Percentiles rank a stretch among this genome's conserved stretches.
Evolutionary conservation across 176 grass and related monocot genomes (phyloP).

Genomic region (Avena eriantha): DNA sequence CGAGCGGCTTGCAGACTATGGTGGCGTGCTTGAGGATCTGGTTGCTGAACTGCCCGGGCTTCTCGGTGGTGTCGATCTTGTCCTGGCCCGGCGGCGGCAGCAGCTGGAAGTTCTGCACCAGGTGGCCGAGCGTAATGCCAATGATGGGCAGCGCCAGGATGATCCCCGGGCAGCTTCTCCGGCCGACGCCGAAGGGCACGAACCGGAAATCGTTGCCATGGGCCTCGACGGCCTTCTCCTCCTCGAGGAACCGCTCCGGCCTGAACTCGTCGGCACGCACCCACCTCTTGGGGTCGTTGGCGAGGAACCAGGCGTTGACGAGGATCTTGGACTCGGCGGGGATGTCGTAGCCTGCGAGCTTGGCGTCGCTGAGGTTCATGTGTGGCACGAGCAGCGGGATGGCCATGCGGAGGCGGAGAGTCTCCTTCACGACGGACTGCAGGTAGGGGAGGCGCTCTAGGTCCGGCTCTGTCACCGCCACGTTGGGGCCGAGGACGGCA

Average conservation of each 20-base stretch:
- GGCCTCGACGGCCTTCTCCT: constrained; percentile 82
- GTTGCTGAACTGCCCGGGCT: constrained; percentile 97
- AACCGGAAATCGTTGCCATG: constrained; percentile 94
- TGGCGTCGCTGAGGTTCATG: constrained; percentile 97
- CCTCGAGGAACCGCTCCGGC: constrained; percentile 87
- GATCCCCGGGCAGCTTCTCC: constrained; percentile 96
- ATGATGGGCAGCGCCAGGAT: constrained; percentile 93
- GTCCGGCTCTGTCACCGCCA: constrained; percentile 84
- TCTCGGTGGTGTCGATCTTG: constrained; percentile 86
- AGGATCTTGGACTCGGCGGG: constrained; percentile 97
- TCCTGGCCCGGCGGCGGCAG: constrained; percentile 65
- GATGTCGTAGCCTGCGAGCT: constrained; percentile 88
- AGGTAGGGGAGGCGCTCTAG: constrained; percentile 84
- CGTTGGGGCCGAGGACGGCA: constrained; percentile 55
- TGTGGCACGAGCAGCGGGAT: constrained; percentile 98
- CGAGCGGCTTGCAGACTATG: constrained; percentile 75
- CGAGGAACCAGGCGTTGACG: constrained; percentile 97
- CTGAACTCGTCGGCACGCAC: constrained; percentile 85
- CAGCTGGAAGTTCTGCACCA: constrained; percentile 89
- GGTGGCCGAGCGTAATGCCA: constrained; percentile 72
- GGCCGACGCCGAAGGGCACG: constrained; percentile 91
- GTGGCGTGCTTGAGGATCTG: constrained; percentile 92
- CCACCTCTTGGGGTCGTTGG: constrained; percentile 87
- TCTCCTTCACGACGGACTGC: constrained; percentile 94
- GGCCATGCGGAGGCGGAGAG: constrained; percentile 95